phyloP scores from a whole-genome alignment of 306 rosid species.

The Benincasa hispida region DNA sequence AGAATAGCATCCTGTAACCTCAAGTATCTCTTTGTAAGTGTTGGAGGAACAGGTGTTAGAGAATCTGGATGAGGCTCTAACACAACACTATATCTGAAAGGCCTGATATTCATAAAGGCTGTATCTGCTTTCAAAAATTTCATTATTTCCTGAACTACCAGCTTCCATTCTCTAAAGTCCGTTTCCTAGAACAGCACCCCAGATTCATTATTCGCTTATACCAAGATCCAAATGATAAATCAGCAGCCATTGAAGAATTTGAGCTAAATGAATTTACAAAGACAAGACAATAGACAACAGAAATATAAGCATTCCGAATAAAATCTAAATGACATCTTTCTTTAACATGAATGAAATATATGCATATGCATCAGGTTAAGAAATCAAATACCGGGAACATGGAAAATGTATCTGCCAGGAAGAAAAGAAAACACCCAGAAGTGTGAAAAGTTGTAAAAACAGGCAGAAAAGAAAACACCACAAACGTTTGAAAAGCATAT shows the following conservation, averaged over 20 bases:
- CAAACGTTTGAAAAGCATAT: background rate
- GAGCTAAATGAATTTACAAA: background rate
- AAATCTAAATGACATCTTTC: background rate
- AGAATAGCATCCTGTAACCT: conserved; percentile 70
- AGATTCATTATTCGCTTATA: conserved; percentile 24
- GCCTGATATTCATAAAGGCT: conserved; percentile 71
- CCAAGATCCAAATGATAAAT: conserved; percentile 12
- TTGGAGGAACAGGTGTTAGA: conserved; percentile 31
- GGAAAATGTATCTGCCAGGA: background rate
- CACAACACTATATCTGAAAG: conserved; percentile 70
- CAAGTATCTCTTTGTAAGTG: conserved; percentile 39
- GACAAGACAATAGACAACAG: too few species aligned
- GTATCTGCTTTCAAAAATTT: conserved; percentile 77
- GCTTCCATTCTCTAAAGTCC: conserved; percentile 91
- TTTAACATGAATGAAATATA: background rate
- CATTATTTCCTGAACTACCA: conserved; percentile 79
- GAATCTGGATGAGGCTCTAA: conserved; percentile 79
- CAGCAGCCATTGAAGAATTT: conserved; percentile 6
- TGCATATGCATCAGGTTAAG: background rate
- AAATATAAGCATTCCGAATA: background rate
- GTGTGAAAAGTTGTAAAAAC: background rate
- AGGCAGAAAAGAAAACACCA: background rate
- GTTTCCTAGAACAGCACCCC: conserved; percentile 46
- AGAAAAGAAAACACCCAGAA: background rate
- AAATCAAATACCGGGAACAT: background rate